These are phyloP conservation scores for Blastocrithidia nonstop DNA, from an alignment of 208 protist species.

Conservation along the genomic window DNA sequence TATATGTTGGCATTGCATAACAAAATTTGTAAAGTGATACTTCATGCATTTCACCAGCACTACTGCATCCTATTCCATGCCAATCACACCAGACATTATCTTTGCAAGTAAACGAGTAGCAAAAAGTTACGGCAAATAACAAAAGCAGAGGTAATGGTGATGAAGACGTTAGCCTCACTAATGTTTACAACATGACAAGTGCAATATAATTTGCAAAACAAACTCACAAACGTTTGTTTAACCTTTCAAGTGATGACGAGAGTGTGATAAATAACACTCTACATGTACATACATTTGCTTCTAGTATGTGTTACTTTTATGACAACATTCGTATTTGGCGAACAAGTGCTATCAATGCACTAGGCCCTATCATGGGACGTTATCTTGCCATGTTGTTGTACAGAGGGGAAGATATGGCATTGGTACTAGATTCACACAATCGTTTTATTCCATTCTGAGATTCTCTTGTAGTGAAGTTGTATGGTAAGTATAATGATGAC, in stretches of 20 bases:
- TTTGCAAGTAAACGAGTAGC: background rate
- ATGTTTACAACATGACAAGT: conserved; percentile 5
- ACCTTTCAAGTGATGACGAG: conserved; percentile 3
- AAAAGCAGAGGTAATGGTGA: background rate
- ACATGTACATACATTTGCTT: background rate
- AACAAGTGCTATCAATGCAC: conserved; percentile 24
- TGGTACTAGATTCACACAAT: conserved; percentile 79
- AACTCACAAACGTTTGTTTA: background rate
- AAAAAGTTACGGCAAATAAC: background rate
- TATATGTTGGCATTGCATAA: conserved; percentile 80
- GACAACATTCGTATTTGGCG: conserved; percentile 31
- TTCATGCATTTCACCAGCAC: conserved; percentile 17
- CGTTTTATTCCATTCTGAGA: conserved; percentile 64
- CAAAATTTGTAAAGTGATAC: conserved; percentile 25
- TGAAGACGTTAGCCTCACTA: conserved; percentile 9
- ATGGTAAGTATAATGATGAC: conserved; percentile 14
- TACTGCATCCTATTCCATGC: conserved; percentile 8
- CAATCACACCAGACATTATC: background rate
- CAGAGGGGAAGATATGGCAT: conserved; percentile 35
- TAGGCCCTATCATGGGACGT: conserved; percentile 65
- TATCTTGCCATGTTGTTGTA: conserved; percentile 79
- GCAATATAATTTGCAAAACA: background rate
- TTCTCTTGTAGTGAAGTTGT: conserved; percentile 13
- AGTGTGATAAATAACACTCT: background rate
- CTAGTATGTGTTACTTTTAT: conserved; percentile 26